phyloP scores from a whole-genome alignment of 1,284 basidiomycete genomes.

The Psilocybe mexicana region DNA sequence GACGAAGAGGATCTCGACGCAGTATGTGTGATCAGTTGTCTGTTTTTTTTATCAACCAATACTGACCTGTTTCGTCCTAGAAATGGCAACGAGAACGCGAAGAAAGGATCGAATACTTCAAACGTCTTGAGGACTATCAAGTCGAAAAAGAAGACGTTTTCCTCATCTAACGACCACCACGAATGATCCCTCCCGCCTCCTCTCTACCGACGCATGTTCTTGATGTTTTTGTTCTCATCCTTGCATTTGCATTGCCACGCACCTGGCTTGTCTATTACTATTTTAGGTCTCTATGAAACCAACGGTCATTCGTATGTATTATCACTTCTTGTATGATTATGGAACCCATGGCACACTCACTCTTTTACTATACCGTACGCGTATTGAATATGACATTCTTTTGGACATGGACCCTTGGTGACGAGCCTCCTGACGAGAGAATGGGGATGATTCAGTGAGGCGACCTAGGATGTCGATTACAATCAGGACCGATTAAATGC shows the following conservation, averaged over 20 bases:
- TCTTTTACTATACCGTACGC: background rate
- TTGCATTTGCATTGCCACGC: constrained; percentile 3
- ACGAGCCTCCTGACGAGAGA: background rate
- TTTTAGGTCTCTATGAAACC: background rate
- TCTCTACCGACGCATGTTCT: constrained; percentile 2
- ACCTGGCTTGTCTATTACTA: background rate
- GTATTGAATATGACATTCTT: background rate
- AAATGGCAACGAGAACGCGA: constrained; percentile 46
- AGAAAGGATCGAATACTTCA: constrained; percentile 58
- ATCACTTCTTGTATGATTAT: constrained; percentile 4
- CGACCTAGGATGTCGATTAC: no score
- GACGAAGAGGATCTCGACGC: constrained; percentile 24
- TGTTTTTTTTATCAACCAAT: background rate
- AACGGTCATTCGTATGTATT: constrained; percentile 7
- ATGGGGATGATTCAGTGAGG: background rate
- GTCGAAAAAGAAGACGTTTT: constrained; percentile 62
- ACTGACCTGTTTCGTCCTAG: constrained; percentile 24
- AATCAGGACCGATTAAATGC: no score
- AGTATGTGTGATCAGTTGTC: constrained; percentile 22
- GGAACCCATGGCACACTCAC: background rate
- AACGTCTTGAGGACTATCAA: constrained; percentile 50
- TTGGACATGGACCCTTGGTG: background rate
- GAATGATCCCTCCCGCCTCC: background rate
- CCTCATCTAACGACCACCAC: constrained; percentile 42
- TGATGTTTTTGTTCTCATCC: constrained; percentile 1